These are phyloP conservation scores for Ambrosia hybrid DNA, from an alignment of 140 eudicot species.

Conservation along the genomic window DNA sequence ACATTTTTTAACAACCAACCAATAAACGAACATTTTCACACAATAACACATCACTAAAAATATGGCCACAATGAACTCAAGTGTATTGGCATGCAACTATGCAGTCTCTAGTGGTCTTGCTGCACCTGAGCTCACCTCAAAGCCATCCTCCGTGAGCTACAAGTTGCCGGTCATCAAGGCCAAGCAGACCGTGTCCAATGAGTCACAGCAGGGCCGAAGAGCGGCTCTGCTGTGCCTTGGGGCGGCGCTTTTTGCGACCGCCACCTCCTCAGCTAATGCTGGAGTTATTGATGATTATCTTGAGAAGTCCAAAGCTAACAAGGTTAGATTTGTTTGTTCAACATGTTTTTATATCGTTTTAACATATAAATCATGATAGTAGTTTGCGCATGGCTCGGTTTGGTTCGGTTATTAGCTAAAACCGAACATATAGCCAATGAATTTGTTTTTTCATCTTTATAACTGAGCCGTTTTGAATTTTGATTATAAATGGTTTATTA, in stretches of 20 bases:
- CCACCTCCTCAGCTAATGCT: slow-evolving; percentile 76
- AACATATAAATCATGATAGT: too few species aligned
- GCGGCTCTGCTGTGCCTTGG: slow-evolving; percentile 75
- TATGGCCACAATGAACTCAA: slow-evolving; percentile 89
- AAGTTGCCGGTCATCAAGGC: slow-evolving; percentile 73
- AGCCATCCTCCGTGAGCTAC: slow-evolving; percentile 37
- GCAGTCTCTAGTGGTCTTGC: slow-evolving; percentile 53
- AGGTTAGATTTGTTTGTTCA: slow-evolving; percentile 46
- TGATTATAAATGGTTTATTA: too few species aligned
- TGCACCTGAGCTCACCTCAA: slow-evolving; percentile 57
- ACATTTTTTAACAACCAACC: slow-evolving; percentile 7
- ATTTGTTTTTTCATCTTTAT: too few species aligned
- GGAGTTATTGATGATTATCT: slow-evolving; percentile 78
- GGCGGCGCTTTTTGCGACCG: slow-evolving; percentile 73
- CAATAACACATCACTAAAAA: background rate
- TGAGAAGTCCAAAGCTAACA: slow-evolving; percentile 89
- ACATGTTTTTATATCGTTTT: background rate
- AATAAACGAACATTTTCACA: too few species aligned
- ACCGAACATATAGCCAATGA: too few species aligned
- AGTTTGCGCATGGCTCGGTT: too few species aligned
- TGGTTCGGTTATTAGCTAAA: too few species aligned
- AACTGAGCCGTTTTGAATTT: too few species aligned
- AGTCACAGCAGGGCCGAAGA: slow-evolving; percentile 59
- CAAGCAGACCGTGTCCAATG: slow-evolving; percentile 32
- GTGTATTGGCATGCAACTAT: slow-evolving; percentile 82